Evolutionary conservation across 1,284 basidiomycete species (phyloP), one percentile per base, ranked within the genome.

Genomic region (Marasmius tenuissimus): DNA sequence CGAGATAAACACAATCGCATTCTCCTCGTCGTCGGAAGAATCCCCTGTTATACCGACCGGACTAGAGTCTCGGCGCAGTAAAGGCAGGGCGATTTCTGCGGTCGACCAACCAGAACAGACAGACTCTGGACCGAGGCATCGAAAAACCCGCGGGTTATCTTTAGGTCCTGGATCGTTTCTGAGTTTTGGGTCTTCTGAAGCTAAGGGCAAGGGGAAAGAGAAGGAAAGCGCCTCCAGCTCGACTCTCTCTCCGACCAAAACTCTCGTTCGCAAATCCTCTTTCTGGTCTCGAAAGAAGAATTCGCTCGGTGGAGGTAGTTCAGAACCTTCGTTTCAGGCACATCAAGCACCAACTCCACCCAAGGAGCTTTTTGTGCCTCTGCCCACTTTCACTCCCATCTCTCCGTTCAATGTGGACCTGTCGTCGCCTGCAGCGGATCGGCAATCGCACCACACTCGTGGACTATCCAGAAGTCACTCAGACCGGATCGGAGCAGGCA

Each of bases 401-500:
- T 84, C 85, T 5, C 85, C 86, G 5, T 82, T 85, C 67, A 70
- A 76, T 50, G 71, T 83, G 50, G 79, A 83, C 65, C 71, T 73
- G 56, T 65, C 71, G 27, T 65, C 75, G 47, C 63, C 73, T 22
- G 69, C 72, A 57, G 63, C 69, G 59, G 58, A 67, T 64, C 61
- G 65, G 60, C 47, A 54, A 20, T 67, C 68, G 59, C 69, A 70
- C 39, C 75, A 76, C 63, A 59, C 75, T 33, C 71, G 76, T 52
- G 75, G 76, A 18, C 75, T 86, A 50, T 80, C 81, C 35, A 75
- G 85, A 63, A 80, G 82, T 66, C 77, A 80, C 73, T 85, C 85
- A 1, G 85, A 85, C 59, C 75, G 77, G 37, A 67, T 69, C 56
- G 67, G 71, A 58, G 69, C 70, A 61, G 67, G 58, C 59, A 61